phyloP scores from a whole-genome alignment of 805 yeast species.

The Myxozyma melibiosi region DNA sequence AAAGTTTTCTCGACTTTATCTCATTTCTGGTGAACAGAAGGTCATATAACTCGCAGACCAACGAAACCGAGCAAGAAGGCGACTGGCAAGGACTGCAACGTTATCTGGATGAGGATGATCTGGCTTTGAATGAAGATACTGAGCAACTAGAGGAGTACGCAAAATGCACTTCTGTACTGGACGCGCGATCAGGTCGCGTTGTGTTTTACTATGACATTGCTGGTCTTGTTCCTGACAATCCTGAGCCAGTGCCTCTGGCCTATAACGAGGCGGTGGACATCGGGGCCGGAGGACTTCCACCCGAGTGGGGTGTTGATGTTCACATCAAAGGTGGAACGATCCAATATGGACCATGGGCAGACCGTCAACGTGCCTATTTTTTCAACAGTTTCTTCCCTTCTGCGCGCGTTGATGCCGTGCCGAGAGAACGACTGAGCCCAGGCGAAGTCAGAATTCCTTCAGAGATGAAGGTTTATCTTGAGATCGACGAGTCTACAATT shows the following conservation, averaged over 20 bases:
- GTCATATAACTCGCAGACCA: not conserved
- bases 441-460: constrained; percentile 61
- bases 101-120: constrained; percentile 54
- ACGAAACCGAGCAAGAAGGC: constrained; percentile 18
- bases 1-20: constrained; percentile 21
- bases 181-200: constrained; percentile 57
- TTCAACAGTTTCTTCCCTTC: constrained; percentile 71
- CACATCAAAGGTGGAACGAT: constrained; percentile 62
- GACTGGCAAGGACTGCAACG: constrained; percentile 81
- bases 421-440: constrained; percentile 47
- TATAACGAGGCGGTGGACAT: constrained; percentile 44
- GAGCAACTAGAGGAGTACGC: constrained; percentile 71
- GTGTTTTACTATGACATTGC: constrained; percentile 72
- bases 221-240: constrained; percentile 56
- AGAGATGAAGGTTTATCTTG: constrained; percentile 57
- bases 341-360: constrained; percentile 96
- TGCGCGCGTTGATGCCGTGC: constrained; percentile 57
- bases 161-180: constrained; percentile 68
- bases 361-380: constrained; percentile 71
- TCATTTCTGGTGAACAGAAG: constrained; percentile 13
- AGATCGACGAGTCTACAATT: constrained; percentile 64
- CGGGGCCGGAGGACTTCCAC: constrained; percentile 61
- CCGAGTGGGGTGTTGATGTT: constrained; percentile 63
- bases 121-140: constrained; percentile 38
- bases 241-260: constrained; percentile 35